Evolutionary conservation across 192 early-diverging fungal genomes (phyloP), one percentile per base, ranked within the genome.

Genomic region (Funneliformis mosseae): DNA sequence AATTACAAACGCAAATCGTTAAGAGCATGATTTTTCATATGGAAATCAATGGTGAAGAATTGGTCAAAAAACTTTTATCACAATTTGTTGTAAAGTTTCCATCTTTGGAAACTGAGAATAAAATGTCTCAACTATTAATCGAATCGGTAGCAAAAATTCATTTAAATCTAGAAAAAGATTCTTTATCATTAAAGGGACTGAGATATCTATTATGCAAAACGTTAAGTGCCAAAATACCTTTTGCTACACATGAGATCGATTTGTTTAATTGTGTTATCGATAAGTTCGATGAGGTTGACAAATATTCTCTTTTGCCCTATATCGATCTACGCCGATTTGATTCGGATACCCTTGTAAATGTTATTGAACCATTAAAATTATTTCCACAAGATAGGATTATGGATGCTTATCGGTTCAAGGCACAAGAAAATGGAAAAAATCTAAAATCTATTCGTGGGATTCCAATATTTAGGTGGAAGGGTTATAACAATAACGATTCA

Each of bases 261-360:
- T 16, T 50, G 2, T 50, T 50, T 50, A 16, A 50, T 16, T 50
- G 16, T 14, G 16, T 50, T 11, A 16, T 50, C 16, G 16, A 4
- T 14, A 50, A 50, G 48, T 16, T 50, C 4, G 14, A 1, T 1
- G 48, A 50, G 16, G 16, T 14, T 21, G 18, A 18, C 12, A 50
- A 50, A 50, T 9, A 50, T 50, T 16, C 12, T 5, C 28, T 68
- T 21, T 28, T 38, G 6, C 66, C 66, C 28, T 68, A 6, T 27
- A 68, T 68, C 11, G 66, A 68, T 68, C 28, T 68, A 68, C 66
- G 66, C 14, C 25, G 66, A 68, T 28, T 68, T 39, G 66, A 68
- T 28, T 12, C 39, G 8, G 23, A 39, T 39, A 14, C 14, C 8
- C 11, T 68, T 68, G n/a, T 39, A 18, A 28, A 25, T 21, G 18